Base-by-base conservation (phyloP, 345 rosid species). In the Eucalyptus marginata region DNA sequence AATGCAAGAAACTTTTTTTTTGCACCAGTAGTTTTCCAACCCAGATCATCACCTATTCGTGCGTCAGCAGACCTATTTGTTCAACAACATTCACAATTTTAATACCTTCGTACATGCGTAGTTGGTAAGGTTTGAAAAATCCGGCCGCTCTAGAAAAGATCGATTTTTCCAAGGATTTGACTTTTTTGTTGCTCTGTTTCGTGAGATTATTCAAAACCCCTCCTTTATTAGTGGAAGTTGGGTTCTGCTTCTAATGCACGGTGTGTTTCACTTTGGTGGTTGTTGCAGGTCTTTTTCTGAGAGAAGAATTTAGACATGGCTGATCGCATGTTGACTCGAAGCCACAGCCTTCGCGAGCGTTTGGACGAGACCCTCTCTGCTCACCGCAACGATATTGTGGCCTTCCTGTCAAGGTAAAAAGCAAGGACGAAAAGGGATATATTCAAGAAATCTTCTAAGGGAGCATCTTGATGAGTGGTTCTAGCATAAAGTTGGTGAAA, bases 341-440 rank as follows among this genome's bases (percentile, higher is more conserved):
- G 91, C 47, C 95, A 94, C 88, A 95, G 97, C 91, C 93, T 95
- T 68, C 94, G 97, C 62, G 96, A 95, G 90, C 99, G 96, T 87
- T 89, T 97, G 91, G 96, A 95, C 51, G 95, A 93, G 49, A 95
- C 98, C n/a, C 96, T 97, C 15, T 84, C 91, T 86, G 90, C 94
- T 89, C 92, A 95, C 84, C 94, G 96, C 86, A 93, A 97, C 71
- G 96, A 95, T 86, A 93, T 96, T 52, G 91, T 95, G 90, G 93
- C 98, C 81, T 94, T 97, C 62, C 94, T 97, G 49, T 89, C 99
- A 40, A 94, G 98, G 98, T 96, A 89, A 76, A 76, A 76, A 76
- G 47, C 83, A 76, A 64, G 76, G 76, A 64, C 36, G 40, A 2
- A 64, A 14, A 8, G 18, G 18, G 76, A 36, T 76, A 40, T 20